Conservation (phyloP, 257 asterid genomes). For the Gentiana straminea region DNA sequence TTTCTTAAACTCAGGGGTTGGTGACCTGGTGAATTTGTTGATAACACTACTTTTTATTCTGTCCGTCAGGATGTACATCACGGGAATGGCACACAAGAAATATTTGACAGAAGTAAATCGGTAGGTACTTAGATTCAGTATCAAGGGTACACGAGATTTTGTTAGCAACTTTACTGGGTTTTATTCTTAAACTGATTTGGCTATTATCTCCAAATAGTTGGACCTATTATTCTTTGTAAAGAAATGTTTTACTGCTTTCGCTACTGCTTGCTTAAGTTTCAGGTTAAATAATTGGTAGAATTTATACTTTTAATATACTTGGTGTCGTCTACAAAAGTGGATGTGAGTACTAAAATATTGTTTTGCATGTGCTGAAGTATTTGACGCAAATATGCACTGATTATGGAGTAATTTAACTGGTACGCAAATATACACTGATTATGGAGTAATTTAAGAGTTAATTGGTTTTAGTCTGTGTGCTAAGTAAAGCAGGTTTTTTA, state of each 20-base stretch:
- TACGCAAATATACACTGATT: no score
- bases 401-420: no score
- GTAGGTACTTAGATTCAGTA: conserved; percentile 26
- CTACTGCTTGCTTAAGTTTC: no score
- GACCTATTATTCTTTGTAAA: neutral
- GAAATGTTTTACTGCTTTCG: neutral
- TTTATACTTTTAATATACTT: no score
- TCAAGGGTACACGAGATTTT: neutral
- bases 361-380: no score
- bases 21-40: conserved; percentile 1
- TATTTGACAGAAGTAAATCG: conserved; percentile 77
- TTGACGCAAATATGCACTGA: no score
- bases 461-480: no score
- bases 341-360: no score
- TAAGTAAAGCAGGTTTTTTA: no score
- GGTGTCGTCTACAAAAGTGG: no score
- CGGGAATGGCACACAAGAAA: conserved; percentile 98
- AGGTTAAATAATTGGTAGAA: no score
- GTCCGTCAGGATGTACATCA: conserved; percentile 90
- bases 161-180: neutral
- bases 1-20: neutral
- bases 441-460: no score
- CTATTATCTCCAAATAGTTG: neutral
- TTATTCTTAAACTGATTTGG: neutral
- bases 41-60: conserved; percentile 6